Evolutionary conservation across 2,329 filamentous ascomycete species (phyloP).

Genomic region (Cladosporium velox): DNA sequence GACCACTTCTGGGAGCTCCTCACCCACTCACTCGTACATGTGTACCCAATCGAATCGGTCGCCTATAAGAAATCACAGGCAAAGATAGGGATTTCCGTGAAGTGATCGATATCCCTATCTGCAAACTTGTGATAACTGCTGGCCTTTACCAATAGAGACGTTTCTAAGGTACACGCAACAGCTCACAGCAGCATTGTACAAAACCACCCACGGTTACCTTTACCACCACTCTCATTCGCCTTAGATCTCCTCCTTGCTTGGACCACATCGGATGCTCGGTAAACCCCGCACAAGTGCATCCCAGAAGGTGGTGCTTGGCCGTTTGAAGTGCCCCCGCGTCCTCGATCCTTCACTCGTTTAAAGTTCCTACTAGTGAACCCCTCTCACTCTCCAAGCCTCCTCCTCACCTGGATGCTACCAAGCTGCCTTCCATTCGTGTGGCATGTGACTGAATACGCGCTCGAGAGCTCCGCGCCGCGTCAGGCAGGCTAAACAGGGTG

Average conservation of each 20-base stretch:
- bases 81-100: no score
- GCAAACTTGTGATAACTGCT: neutral
- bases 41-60: no score
- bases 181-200: neutral
- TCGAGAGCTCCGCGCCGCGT: conserved; percentile 13
- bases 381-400: conserved; percentile 1
- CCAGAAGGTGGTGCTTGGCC: no score
- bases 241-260: neutral
- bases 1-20: neutral
- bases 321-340: no score
- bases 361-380: neutral
- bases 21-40: no score
- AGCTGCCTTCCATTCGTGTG: conserved; percentile 5
- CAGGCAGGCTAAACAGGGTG: conserved; percentile 14
- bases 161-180: neutral
- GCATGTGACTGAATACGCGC: conserved; percentile 17
- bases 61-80: neutral
- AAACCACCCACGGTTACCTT: neutral
- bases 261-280: neutral
- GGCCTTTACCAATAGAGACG: neutral
- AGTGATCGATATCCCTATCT: neutral
- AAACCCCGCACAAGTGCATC: neutral
- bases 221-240: neutral
- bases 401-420: neutral
- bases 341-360: neutral